Evolutionary conservation across 345 rosid genomes (phyloP), one percentile per base, ranked within the genome.

Genomic region (Eucalyptus regnans): DNA sequence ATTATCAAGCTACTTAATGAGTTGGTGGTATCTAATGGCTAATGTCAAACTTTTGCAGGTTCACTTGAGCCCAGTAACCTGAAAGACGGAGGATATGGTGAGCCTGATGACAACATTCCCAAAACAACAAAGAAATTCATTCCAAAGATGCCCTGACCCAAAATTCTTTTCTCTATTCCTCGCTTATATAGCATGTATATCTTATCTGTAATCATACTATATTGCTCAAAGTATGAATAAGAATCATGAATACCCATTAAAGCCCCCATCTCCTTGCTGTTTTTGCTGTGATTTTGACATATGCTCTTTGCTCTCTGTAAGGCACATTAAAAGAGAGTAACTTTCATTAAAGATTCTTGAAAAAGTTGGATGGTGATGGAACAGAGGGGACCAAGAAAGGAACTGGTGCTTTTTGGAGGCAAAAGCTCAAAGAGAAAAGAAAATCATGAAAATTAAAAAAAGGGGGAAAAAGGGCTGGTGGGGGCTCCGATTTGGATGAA

Each of bases 11-110:
- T 71, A 10, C 83, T 9, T 71, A 20, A 71, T 37, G 84, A 37
- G 84, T 20, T 22, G 84, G 84, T 22, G 48, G 84, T 41, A 41
- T 52, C 49, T 86, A 29, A 86, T 88, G 64, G 56, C 8, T 18
- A 12, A 17, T 76, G 8, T 48, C 48, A 48, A 51, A 46, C 18
- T 88, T 14, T 84, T 90, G 94, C 95, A 95, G 97, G 95, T 87
- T 85, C 92, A 27, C 60, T 92, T 87, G 95, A 92, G 87, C 91
- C 91, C 52, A 87, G 91, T 88, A 90, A 90, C 90, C 85, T 91
- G 76, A 94, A 94, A 94, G 94, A 94, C 91, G 92, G 94, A 93
- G 94, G 92, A 52, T 91, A 90, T 92, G 93, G 94, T 41, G 44
- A 46, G n/a, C 68, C 62, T 37, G 33, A 51, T 56, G n/a, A 41